Base-by-base conservation (phyloP, 1,139 yeast genomes). In the Komagataea norvegica region DNA sequence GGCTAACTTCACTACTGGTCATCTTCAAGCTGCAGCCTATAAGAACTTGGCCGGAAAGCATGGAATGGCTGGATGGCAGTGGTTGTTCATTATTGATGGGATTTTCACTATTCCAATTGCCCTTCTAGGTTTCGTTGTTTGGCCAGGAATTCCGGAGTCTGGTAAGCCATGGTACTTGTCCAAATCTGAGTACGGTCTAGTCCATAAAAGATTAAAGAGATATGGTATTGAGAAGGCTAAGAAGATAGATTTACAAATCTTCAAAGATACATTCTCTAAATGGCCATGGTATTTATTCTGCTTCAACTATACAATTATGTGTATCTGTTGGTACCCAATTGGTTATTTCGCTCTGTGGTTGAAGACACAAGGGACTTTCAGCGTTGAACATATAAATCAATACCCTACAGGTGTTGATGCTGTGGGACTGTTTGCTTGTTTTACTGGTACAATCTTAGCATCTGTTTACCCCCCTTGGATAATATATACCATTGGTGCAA, bases 51-150 rank as follows among this genome's bases (percentile, higher is more conserved):
- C 69, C 38, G 80, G 79, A 29, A 61, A 57, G 7, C 62, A 61
- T 31, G 87, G 87, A 3, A 56, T 74, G 25, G 70, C 69, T 8
- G 79, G 87, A 22, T 83, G 93, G 91, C 72, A 79, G 58, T 83
- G 91, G 91, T 73, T 81, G 57, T 84, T 79, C 53, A 72, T 84
- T 37, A 70, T 83, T 41, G 88, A 82, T 57, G 86, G 87, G 24
- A 62, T 78, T 31, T 66, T 79, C 29, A 77, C 87, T 1, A 47
- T 79, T 33, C 72, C 72, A 35, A 68, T 77, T 42, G 74, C 74
- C 16, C 17, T 60, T 21, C 51, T 49, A 36, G 76, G 91, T 0
- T 71, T 77, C 49, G 73, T 73, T 49, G 55, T 74, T 44, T 69
- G 81, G 49, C 93, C 93, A 3, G 91, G 88, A 31, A 34, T 42